A percentile compares a stretch with the other conserved stretches of the same genome.
Evolutionary conservation across 2,329 filamentous ascomycete species (phyloP).

Genomic region (Pestalotiopsis sp.): DNA sequence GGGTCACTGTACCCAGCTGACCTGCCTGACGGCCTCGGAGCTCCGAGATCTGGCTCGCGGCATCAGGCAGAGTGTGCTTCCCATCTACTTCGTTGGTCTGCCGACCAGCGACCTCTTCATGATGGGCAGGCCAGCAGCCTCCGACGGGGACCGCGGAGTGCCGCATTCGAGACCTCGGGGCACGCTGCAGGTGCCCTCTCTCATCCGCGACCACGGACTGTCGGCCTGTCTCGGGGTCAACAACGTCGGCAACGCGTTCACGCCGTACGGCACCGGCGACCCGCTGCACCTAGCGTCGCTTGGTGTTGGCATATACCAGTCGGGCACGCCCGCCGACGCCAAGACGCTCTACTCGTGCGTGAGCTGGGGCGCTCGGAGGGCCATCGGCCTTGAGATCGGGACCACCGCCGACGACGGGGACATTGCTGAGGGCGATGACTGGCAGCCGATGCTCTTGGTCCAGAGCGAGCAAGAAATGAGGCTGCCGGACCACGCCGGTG

Average conservation of each 20-base stretch:
- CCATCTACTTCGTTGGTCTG: constrained; percentile 68
- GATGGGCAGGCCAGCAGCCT: constrained; percentile 53
- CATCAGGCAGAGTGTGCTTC: constrained; percentile 51
- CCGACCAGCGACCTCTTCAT: constrained; percentile 75
- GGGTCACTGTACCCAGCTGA: constrained; percentile 71
- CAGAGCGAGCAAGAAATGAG: constrained; percentile 24
- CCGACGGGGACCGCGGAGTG: constrained; percentile 9
- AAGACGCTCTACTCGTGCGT: constrained; percentile 53
- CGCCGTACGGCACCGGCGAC: constrained; percentile 69
- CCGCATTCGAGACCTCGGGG: constrained; percentile 46
- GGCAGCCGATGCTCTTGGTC: constrained; percentile 30
- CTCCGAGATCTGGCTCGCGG: constrained; percentile 50
- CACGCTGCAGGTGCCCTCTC: constrained; percentile 61
- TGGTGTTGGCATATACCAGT: constrained; percentile 69
- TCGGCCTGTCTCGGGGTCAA: constrained; percentile 67
- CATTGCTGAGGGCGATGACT: constrained; percentile 20
- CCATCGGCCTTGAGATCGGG: constrained; percentile 31
- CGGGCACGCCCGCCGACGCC: constrained; percentile 61
- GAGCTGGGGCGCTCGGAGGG: constrained; percentile 36
- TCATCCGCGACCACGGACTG: constrained; percentile 61
- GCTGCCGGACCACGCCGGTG: constrained; percentile 21
- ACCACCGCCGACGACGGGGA: constrained; percentile 1
- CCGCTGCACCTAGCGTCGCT: constrained; percentile 64
- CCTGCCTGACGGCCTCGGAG: constrained; percentile 51
- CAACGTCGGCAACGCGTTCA: constrained; percentile 77